Conservation (phyloP, 257 asterid species). For the Solanum ossicruentum region DNA sequence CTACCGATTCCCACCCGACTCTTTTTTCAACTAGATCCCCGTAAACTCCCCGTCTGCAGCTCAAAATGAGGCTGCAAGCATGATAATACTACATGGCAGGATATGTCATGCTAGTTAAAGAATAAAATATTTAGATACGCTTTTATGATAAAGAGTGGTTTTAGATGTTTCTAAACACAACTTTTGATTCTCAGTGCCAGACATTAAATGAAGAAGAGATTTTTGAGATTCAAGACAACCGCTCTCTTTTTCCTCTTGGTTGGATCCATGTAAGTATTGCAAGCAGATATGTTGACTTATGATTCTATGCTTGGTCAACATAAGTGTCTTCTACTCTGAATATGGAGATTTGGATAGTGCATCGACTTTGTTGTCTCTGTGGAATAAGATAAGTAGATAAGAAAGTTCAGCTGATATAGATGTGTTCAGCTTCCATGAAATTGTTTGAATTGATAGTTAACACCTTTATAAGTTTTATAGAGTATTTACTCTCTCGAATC, state of each 20-base stretch:
- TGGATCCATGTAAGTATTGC: constrained; percentile 91
- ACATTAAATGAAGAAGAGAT: constrained; percentile 94
- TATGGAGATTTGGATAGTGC: neutral
- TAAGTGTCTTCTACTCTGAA: neutral
- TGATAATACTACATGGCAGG: neutral
- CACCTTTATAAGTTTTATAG: neutral
- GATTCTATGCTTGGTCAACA: neutral
- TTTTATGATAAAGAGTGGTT: neutral
- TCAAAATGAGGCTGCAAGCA: neutral
- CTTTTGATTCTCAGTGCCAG: constrained; percentile 53
- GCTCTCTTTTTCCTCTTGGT: constrained; percentile 80
- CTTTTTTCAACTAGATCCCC: too few species aligned
- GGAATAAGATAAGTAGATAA: neutral
- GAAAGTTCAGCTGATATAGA: neutral
- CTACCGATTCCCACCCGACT: neutral
- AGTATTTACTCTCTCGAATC: neutral
- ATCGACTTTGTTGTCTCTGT: neutral
- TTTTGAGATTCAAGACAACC: constrained; percentile 71
- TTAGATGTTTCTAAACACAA: neutral
- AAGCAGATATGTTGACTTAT: constrained; percentile 1
- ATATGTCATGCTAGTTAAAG: neutral
- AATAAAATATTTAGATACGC: neutral
- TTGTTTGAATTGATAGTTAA: neutral
- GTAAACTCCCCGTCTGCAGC: too few species aligned
- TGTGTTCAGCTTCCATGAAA: neutral